Base-by-base conservation (phyloP, 192 early-diverging fungal genomes). In the Coemansia reversa region DNA sequence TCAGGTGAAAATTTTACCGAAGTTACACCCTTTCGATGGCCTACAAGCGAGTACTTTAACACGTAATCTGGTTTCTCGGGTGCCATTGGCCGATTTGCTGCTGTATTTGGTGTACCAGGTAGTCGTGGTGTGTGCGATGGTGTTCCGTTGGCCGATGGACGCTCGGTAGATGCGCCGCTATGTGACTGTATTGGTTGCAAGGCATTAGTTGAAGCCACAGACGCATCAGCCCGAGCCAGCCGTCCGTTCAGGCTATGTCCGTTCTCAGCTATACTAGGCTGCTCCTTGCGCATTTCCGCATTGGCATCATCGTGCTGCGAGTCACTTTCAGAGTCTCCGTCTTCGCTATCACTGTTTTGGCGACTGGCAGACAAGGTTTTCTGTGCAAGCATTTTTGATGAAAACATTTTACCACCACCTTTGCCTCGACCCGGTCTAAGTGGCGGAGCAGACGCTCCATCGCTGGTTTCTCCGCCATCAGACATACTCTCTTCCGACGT, bases 1-100 rank as follows among this genome's bases (percentile, higher is more conserved):
- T 98, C 95, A 5, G 97, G 97, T 20, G 96, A 98, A 71, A 96
- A 98, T 77, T 98, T 98, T 14, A 98, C 95, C 54, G 92, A 89
- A 0, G 95, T 96, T 0, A 98, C 88, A 5, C 93, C 90, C 83
- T 93, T 96, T 49, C 91, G 92, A 79, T 99, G 97, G 4, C 97
- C 97, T 2, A 91, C 88, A 30, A 98, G 86, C 24, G 91, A 92
- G 71, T 91, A 93, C 54, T 88, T 92, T 7, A 94, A 80, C 59
- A 89, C 82, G 63, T 98, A 96, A 60, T 94, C 89, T 16, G 94
- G 93, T 63, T 84, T 76, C 80, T 65, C 84, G 14, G 58, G 58
- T 12, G 23, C 22, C 24, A 54, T 39, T 30, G 53, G 53, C 4
- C 54, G 54, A 68, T 65, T 51, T 50, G 60, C 30, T 32, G 62